A percentile compares a stretch with the other conserved stretches of the same genome.
Evolutionary conservation across 106 monocot genomes (phyloP).

Genomic region (Acorus gramineus): DNA sequence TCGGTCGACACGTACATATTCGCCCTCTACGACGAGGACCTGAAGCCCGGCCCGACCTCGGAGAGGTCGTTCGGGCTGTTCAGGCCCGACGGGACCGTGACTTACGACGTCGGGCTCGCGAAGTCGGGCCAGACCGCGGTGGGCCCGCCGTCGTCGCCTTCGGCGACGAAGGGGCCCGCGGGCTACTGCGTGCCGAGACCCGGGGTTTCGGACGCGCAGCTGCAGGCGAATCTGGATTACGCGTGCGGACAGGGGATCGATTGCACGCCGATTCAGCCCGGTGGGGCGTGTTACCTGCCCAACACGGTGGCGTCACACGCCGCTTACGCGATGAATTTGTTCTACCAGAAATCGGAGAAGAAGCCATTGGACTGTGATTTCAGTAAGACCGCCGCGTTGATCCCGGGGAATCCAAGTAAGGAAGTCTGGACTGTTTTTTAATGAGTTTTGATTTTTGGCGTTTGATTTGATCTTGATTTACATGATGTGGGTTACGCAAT

Average conservation of each 20-base stretch:
- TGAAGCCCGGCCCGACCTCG: slow-evolving; percentile 66
- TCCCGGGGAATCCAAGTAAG: slow-evolving; percentile 21
- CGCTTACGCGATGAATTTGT: slow-evolving; percentile 18
- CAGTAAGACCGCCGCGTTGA: slow-evolving; percentile 13
- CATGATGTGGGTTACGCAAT: too few species aligned
- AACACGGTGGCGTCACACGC: slow-evolving; percentile 18
- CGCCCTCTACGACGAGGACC: slow-evolving; percentile 81
- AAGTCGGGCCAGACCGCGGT: slow-evolving; percentile 1
- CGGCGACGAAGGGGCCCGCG: slow-evolving; percentile 2
- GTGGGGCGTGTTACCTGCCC: slow-evolving; percentile 25
- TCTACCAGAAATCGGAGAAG: slow-evolving; percentile 14
- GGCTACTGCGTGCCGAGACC: slow-evolving; percentile 51
- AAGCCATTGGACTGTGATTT: slow-evolving; percentile 22
- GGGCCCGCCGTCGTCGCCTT: background rate
- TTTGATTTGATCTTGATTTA: too few species aligned
- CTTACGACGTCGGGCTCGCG: slow-evolving; percentile 53
- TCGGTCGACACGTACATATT: slow-evolving; percentile 79
- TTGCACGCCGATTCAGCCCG: slow-evolving; percentile 19
- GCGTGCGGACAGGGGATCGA: slow-evolving; percentile 20
- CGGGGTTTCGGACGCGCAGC: slow-evolving; percentile 13
- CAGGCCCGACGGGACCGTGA: slow-evolving; percentile 36
- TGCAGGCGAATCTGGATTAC: slow-evolving; percentile 20
- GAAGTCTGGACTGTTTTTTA: too few species aligned
- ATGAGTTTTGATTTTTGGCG: too few species aligned
- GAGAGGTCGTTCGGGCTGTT: slow-evolving; percentile 81